Percentiles rank a stretch among this genome's conserved stretches.
These are phyloP conservation scores for Podila minutissima DNA, from an alignment of 192 early-diverging fungal genomes.

Conservation along the genomic window DNA sequence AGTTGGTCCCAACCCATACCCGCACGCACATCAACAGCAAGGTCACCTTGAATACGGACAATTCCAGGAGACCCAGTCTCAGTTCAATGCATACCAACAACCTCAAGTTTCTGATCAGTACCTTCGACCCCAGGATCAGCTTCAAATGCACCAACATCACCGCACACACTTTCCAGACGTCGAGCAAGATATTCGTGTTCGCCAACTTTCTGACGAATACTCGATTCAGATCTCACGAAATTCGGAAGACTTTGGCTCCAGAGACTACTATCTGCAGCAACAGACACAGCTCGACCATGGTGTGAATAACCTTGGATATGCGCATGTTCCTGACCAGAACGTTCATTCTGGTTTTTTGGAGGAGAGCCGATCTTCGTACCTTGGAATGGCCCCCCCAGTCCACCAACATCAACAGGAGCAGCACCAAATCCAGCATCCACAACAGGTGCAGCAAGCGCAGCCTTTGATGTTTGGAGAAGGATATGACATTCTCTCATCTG, in stretches of 20 bases:
- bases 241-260: constrained; percentile 28
- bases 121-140: constrained; percentile 12
- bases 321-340: background rate
- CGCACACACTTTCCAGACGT: constrained; percentile 33
- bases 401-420: background rate
- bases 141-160: constrained; percentile 17
- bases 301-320: background rate
- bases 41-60: constrained; percentile 4
- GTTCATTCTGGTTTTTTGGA: background rate
- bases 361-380: background rate
- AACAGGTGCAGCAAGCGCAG: background rate
- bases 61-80: constrained; percentile 16
- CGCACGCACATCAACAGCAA: constrained; percentile 17
- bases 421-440: background rate
- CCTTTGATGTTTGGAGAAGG: constrained; percentile 43
- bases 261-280: constrained; percentile 15
- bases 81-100: constrained; percentile 10
- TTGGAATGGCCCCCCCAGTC: constrained; percentile 5
- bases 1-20: background rate
- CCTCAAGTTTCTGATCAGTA: constrained; percentile 3
- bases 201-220: constrained; percentile 42
- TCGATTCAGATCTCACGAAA: constrained; percentile 44
- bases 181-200: constrained; percentile 14
- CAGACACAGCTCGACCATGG: constrained; percentile 6
- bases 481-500: constrained; percentile 28